phyloP scores from a whole-genome alignment of 1,139 yeast species.

The Scheffersomyces lignicola region DNA sequence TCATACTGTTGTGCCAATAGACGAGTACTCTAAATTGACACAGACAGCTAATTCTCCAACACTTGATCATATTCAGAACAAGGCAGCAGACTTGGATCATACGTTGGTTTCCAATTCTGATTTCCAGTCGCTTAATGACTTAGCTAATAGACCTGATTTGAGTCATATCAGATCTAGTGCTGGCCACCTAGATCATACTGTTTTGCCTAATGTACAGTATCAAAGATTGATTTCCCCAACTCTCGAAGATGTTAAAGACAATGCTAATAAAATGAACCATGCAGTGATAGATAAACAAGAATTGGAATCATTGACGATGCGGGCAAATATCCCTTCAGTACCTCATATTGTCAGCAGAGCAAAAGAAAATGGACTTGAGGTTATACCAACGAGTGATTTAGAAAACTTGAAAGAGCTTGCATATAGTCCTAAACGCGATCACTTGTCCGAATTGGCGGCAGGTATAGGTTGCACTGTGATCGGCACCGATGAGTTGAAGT shows the following conservation, averaged over 20 bases:
- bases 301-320: slow-evolving; percentile 8
- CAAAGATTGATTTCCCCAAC: slow-evolving; percentile 17
- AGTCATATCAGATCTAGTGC: slow-evolving; percentile 24
- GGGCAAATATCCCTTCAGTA: slow-evolving; percentile 24
- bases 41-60: slow-evolving; percentile 18
- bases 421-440: slow-evolving; percentile 22
- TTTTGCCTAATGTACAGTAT: slow-evolving; percentile 22
- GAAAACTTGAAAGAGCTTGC: slow-evolving; percentile 9
- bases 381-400: slow-evolving; percentile 18
- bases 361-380: slow-evolving; percentile 19
- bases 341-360: slow-evolving; percentile 23
- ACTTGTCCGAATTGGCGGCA: slow-evolving; percentile 19
- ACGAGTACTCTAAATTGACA: slow-evolving; percentile 9
- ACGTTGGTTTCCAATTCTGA: slow-evolving; percentile 18
- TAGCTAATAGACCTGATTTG: slow-evolving; percentile 19
- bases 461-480: slow-evolving; percentile 24
- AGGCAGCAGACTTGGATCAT: slow-evolving; percentile 16
- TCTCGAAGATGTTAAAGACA: slow-evolving; percentile 14
- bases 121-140: slow-evolving; percentile 20
- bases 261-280: slow-evolving; percentile 16
- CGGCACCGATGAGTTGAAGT: slow-evolving; percentile 14
- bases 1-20: slow-evolving; percentile 10
- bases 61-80: slow-evolving; percentile 14
- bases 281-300: slow-evolving; percentile 9
- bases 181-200: slow-evolving; percentile 13